phyloP scores from a whole-genome alignment of 192 early-diverging fungal species.

The Rhizophlyctis rosea region DNA sequence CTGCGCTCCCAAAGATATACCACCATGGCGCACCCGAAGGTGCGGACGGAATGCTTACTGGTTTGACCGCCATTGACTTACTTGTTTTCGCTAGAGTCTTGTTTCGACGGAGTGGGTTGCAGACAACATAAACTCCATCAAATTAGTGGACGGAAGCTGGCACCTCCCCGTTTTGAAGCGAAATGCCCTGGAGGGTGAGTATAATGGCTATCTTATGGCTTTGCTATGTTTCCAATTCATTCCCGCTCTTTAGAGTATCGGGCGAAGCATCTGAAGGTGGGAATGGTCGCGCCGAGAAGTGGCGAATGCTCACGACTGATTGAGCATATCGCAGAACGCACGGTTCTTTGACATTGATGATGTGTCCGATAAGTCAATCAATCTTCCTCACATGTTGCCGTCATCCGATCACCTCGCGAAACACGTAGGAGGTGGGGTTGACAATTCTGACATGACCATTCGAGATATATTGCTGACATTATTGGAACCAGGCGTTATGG shows the following conservation, averaged over 20 bases:
- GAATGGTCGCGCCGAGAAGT: neutral
- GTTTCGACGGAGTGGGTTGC: constrained; percentile 62
- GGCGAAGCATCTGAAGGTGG: constrained; percentile 52
- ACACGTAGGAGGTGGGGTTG: constrained; percentile 49
- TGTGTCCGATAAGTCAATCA: constrained; percentile 66
- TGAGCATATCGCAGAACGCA: constrained; percentile 44
- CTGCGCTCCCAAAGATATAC: no score
- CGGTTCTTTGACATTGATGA: constrained; percentile 91
- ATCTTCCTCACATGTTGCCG: constrained; percentile 92
- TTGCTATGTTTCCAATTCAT: no score
- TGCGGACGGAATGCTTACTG: no score
- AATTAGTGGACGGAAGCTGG: constrained; percentile 90
- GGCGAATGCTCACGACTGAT: neutral
- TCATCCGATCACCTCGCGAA: constrained; percentile 64
- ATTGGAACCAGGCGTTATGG: constrained; percentile 54
- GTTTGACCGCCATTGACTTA: no score
- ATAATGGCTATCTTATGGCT: no score
- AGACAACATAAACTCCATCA: constrained; percentile 57
- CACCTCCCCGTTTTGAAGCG: constrained; percentile 75
- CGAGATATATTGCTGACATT: no score
- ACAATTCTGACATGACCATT: neutral
- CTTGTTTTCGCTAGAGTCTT: constrained; percentile 27
- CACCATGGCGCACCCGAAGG: no score
- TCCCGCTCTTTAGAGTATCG: constrained; percentile 62
- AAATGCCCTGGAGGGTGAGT: constrained; percentile 38